phyloP scores from a whole-genome alignment of 306 rosid species.

The Cucumis melo region DNA sequence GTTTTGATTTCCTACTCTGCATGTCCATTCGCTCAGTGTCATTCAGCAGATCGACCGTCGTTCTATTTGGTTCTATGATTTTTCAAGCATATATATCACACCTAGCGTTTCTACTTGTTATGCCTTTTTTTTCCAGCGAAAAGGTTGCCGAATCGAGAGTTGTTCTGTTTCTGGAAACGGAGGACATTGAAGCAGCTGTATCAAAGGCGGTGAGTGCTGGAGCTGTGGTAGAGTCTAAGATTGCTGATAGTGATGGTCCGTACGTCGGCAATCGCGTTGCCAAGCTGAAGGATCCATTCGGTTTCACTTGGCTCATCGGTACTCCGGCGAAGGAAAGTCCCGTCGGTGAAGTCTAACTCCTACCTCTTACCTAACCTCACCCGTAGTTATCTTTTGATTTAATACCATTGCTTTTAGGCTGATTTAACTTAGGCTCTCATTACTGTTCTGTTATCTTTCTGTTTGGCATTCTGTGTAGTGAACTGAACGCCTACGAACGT shows the following conservation, averaged over 20 bases:
- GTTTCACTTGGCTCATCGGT: slow-evolving; percentile 39
- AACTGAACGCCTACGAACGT: neutral
- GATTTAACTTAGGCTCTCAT: neutral
- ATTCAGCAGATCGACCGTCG: neutral
- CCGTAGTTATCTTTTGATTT: neutral
- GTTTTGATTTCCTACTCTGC: neutral
- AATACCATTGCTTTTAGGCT: neutral
- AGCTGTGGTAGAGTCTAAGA: slow-evolving; percentile 28
- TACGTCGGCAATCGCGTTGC: slow-evolving; percentile 41
- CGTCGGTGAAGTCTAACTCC: slow-evolving; percentile 12
- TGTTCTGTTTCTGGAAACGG: slow-evolving; percentile 41
- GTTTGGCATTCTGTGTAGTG: neutral
- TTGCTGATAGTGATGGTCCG: slow-evolving; percentile 40
- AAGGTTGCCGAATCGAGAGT: slow-evolving; percentile 23
- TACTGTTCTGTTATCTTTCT: neutral
- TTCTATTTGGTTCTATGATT: neutral
- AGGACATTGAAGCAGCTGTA: slow-evolving; percentile 34
- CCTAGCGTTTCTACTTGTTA: too few relatives aligned
- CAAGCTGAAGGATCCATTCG: slow-evolving; percentile 62
- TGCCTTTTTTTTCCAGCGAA: slow-evolving; percentile 7
- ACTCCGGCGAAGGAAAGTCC: slow-evolving; percentile 11
- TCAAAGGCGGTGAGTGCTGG: slow-evolving; percentile 51
- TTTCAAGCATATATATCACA: neutral
- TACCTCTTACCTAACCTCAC: neutral
- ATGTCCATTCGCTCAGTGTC: neutral